Percentiles rank a stretch among this genome's conserved stretches.
Conservation (phyloP, 73 alveolate genomes). For the Tetrahymena thermophila region DNA sequence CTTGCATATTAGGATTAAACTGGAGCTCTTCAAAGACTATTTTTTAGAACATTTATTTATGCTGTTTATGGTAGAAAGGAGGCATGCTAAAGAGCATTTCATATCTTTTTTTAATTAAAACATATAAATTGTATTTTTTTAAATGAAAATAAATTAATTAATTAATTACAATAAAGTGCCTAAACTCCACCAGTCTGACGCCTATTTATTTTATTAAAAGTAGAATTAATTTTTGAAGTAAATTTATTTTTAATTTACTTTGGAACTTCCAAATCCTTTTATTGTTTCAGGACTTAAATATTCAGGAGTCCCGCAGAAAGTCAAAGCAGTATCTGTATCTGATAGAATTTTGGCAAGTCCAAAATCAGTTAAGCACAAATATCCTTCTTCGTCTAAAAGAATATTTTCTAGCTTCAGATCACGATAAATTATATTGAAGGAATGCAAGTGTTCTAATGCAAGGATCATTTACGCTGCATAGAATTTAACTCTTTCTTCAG, state of each 20-base stretch:
- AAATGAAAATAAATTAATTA: background rate
- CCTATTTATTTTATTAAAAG: background rate
- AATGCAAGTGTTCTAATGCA: constrained; percentile 74
- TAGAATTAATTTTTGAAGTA: background rate
- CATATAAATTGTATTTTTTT: background rate
- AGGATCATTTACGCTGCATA: constrained; percentile 81
- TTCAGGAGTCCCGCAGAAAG: constrained; percentile 80
- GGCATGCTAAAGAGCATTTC: background rate
- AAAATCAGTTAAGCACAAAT: constrained; percentile 86
- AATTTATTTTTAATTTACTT: background rate
- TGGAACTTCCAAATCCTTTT: constrained; percentile 36
- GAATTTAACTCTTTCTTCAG: constrained; percentile 71
- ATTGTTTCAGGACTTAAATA: constrained; percentile 73
- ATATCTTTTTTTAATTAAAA: background rate
- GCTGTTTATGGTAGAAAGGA: background rate
- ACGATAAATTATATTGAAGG: constrained; percentile 77
- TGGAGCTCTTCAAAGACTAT: background rate
- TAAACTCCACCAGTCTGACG: background rate
- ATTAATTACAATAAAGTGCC: background rate
- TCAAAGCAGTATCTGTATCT: constrained; percentile 44
- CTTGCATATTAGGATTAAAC: background rate
- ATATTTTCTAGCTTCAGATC: constrained; percentile 94
- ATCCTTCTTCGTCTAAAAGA: constrained; percentile 80
- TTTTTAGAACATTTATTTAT: background rate
- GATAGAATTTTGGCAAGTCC: constrained; percentile 74